Percentiles rank a stretch among this genome's conserved stretches.
phyloP scores from a whole-genome alignment of 495 filamentous ascomycete genomes.

The Podospora australis region DNA sequence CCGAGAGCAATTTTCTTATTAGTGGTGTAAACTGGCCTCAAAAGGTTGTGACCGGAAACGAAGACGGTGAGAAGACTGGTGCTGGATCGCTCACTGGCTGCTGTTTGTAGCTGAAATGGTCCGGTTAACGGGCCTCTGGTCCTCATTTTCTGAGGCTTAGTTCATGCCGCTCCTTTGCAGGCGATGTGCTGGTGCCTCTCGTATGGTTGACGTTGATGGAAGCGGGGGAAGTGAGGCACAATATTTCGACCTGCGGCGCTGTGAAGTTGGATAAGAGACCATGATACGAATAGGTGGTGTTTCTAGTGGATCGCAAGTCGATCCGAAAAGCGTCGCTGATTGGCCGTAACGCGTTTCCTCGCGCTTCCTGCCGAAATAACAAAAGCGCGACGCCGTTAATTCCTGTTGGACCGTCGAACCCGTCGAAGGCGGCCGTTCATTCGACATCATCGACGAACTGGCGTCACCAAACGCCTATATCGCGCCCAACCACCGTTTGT shows the following conservation, averaged over 20 bases:
- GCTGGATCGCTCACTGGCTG: too few relatives aligned
- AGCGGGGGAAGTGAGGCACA: conserved; percentile 4
- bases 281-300: not conserved
- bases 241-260: not conserved
- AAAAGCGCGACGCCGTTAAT: conserved; percentile 12
- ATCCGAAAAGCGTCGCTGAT: conserved; percentile 2
- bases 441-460: conserved; percentile 5
- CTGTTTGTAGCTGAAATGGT: too few relatives aligned
- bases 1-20: not conserved
- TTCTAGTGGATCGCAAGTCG: not conserved
- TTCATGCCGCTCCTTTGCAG: not conserved
- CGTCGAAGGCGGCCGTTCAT: conserved; percentile 1
- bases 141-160: not conserved
- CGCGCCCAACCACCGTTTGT: not conserved
- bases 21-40: not conserved
- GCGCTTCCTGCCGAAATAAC: conserved; percentile 13
- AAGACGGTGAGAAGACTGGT: not conserved
- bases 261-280: too few relatives aligned
- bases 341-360: conserved; percentile 12
- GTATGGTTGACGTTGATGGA: conserved; percentile 3
- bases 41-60: not conserved
- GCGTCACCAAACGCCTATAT: not conserved
- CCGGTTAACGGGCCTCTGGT: not conserved
- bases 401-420: conserved; percentile 17
- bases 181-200: not conserved